A percentile compares a stretch with the other conserved stretches of the same genome.
These are phyloP conservation scores for Nemania bipapillata DNA, from an alignment of 2,329 filamentous ascomycete species.

Conservation along the genomic window DNA sequence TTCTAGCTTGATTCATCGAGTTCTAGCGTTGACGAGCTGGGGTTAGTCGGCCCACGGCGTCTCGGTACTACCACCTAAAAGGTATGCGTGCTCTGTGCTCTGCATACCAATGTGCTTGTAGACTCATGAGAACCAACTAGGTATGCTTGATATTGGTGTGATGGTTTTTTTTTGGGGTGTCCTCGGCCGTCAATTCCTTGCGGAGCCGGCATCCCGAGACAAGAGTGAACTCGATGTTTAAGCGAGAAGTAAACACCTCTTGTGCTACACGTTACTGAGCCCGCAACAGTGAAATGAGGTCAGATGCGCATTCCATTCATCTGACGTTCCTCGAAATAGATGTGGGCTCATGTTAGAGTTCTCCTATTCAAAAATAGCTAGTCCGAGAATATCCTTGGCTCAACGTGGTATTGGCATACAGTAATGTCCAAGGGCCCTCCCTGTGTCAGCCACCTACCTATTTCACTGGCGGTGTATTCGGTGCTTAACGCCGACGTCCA, in stretches of 20 bases:
- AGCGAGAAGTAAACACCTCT: not conserved
- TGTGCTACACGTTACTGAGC: not conserved
- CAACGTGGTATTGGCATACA: slow-evolving; percentile 28
- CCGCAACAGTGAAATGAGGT: slow-evolving; percentile 13
- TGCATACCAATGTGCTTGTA: not conserved
- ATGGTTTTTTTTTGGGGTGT: not conserved
- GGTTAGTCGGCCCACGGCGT: not conserved
- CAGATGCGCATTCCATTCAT: slow-evolving; percentile 19
- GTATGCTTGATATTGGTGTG: not conserved
- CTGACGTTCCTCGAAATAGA: slow-evolving; percentile 31
- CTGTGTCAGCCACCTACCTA: slow-evolving; percentile 16
- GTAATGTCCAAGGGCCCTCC: slow-evolving; percentile 27
- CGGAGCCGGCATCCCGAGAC: slow-evolving; percentile 4
- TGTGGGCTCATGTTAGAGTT: slow-evolving; percentile 28
- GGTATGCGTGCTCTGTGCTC: not conserved
- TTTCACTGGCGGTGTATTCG: slow-evolving; percentile 23
- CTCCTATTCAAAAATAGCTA: slow-evolving; percentile 35
- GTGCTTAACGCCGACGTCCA: slow-evolving; percentile 22
- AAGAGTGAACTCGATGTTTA: not conserved
- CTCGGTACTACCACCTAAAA: slow-evolving; percentile 1
- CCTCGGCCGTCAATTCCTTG: slow-evolving; percentile 11
- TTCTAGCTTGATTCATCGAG: slow-evolving; percentile 4
- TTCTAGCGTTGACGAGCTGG: not conserved
- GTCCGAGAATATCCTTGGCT: slow-evolving; percentile 20
- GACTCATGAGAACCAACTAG: not conserved